A percentile compares a stretch with the other conserved stretches of the same genome.
phyloP scores from a whole-genome alignment of 768 basidiomycete genomes.

The Mycena albidolilacea region DNA sequence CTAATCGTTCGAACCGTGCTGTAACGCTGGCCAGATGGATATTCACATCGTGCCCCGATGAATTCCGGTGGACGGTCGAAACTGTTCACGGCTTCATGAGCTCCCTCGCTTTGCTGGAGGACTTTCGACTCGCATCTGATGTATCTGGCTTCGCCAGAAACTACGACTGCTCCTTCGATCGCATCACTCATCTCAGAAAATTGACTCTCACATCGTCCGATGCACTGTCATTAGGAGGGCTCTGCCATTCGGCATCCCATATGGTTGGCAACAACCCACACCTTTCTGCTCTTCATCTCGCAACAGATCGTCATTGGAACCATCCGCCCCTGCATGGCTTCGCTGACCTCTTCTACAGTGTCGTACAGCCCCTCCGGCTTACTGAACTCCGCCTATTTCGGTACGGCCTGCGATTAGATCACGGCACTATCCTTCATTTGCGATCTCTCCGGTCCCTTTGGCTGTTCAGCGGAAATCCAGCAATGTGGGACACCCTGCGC shows the following conservation, averaged over 20 bases:
- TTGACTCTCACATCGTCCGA: background rate
- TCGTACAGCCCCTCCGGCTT: too few relatives aligned
- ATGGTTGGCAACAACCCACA: too few relatives aligned
- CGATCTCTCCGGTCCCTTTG: background rate
- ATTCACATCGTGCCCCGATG: background rate
- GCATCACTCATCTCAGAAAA: background rate
- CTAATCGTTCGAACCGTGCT: background rate
- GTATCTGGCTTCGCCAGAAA: background rate
- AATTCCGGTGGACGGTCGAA: background rate
- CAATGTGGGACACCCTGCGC: constrained; percentile 1
- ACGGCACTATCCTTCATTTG: too few relatives aligned
- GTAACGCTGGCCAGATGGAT: constrained; percentile 4
- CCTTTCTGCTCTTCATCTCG: too few relatives aligned
- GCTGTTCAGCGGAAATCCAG: background rate
- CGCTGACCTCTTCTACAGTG: too few relatives aligned
- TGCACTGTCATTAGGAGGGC: background rate
- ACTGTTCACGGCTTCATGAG: background rate
- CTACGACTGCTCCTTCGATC: background rate
- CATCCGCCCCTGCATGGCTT: too few relatives aligned
- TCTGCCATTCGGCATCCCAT: background rate
- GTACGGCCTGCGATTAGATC: too few relatives aligned
- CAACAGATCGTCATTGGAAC: too few relatives aligned
- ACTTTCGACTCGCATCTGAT: background rate
- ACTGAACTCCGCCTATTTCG: too few relatives aligned
- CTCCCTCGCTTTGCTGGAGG: background rate